phyloP scores from a whole-genome alignment of 768 basidiomycete genomes.

The Pholiota conissans region DNA sequence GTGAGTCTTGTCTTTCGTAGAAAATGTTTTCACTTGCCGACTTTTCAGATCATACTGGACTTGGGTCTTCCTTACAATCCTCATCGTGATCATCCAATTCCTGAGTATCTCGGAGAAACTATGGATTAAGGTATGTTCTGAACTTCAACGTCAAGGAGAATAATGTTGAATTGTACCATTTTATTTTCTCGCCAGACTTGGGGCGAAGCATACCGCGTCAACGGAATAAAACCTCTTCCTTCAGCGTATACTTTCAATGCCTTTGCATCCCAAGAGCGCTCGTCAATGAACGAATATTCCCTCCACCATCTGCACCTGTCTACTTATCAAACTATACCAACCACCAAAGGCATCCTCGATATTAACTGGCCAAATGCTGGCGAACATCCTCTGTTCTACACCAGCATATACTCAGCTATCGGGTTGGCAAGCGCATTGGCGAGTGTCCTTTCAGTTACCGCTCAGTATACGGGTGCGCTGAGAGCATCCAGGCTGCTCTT shows the following conservation, averaged over 20 bases:
- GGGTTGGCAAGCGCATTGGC: constrained; percentile 46
- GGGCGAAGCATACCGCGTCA: constrained; percentile 58
- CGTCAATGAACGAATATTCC: constrained; percentile 28
- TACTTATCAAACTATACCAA: constrained; percentile 20
- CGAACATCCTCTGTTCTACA: constrained; percentile 64
- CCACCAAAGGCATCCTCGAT: constrained; percentile 28
- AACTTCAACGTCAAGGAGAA: too few relatives aligned
- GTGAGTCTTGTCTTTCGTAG: constrained; percentile 40
- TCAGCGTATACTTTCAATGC: constrained; percentile 32
- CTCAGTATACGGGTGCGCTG: constrained; percentile 56
- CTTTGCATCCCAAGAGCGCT: constrained; percentile 37
- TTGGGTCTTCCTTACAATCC: constrained; percentile 51
- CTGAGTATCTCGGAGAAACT: constrained; percentile 60
- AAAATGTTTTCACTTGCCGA: background rate
- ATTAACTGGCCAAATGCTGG: constrained; percentile 45
- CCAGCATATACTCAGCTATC: constrained; percentile 59
- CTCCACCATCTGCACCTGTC: constrained; percentile 26
- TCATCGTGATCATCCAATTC: constrained; percentile 52
- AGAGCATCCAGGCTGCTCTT: constrained; percentile 39
- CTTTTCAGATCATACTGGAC: constrained; percentile 60
- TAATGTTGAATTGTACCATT: too few relatives aligned
- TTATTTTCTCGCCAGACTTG: constrained; percentile 50
- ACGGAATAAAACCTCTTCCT: constrained; percentile 13
- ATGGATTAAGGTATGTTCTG: constrained; percentile 72
- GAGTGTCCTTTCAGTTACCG: constrained; percentile 40